Evolutionary conservation across 768 basidiomycete species (phyloP), one percentile per base, ranked within the genome.

Genomic region (Udeniomyces megalosporus): DNA sequence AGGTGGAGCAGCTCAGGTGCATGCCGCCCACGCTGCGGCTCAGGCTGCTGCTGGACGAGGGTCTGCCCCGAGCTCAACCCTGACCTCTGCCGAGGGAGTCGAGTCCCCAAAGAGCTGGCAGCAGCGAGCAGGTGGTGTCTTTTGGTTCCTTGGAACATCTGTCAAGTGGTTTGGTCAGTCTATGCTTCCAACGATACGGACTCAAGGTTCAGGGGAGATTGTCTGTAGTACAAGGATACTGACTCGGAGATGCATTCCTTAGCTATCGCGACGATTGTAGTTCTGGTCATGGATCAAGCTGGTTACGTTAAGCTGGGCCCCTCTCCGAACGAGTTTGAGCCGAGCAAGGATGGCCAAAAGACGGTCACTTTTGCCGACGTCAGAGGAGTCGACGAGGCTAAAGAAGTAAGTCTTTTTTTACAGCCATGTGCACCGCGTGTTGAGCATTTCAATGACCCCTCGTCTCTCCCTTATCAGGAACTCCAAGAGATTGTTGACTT

Each of bases 381-480:
- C 7, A 90, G 96, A 67, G 95, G 95, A 38, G 86, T 93, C 34
- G 95, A 99, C 68, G 95, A 99, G 74, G 95, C 87, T 32, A 99
- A 99, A 74, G 82, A 85, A 71, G 91, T 85, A 58, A 47, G 78
- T 72, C 22, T 63, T 53, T 20, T 29, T n/a, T n/a, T n/a, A n/a
- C n/a, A n/a, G n/a, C n/a, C n/a, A n/a, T n/a, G n/a, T n/a, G n/a
- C n/a, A n/a, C n/a, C n/a, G n/a, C n/a, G n/a, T n/a, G n/a, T n/a
- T n/a, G n/a, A n/a, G n/a, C n/a, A n/a, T n/a, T n/a, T n/a, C n/a
- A n/a, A n/a, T n/a, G n/a, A n/a, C n/a, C n/a, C 12, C 1, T 20
- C 42, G 29, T 31, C 28, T 60, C 38, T 42, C 17, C 38, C 38
- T 17, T 42, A 8, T 42, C 38, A 56, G 55, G 58, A 60, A 46